A percentile compares a stretch with the other conserved stretches of the same genome.
Conservation (phyloP, 2,329 filamentous ascomycete genomes). For the Alternaria rosae region DNA sequence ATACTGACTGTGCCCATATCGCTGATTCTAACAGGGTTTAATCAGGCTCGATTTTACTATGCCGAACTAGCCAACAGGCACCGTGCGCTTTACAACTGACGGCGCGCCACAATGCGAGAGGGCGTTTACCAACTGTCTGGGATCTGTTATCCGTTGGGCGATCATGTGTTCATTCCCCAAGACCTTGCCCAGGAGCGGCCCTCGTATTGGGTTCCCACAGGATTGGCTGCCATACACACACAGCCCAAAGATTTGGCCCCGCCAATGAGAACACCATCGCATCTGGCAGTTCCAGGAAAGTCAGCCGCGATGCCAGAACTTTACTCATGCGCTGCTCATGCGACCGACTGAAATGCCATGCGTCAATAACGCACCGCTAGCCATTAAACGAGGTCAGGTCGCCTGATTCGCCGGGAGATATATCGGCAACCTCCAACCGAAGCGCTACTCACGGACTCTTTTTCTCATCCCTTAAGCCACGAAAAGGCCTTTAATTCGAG, state of each 20-base stretch:
- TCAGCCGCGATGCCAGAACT: constrained; percentile 6
- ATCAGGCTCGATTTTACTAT: neutral
- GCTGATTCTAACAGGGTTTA: constrained; percentile 9
- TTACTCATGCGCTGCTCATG: constrained; percentile 8
- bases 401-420: constrained; percentile 6
- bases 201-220: neutral
- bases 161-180: neutral
- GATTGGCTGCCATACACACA: neutral
- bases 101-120: constrained; percentile 2
- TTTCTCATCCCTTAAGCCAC: neutral
- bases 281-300: constrained; percentile 4
- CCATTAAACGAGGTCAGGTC: constrained; percentile 2
- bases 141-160: constrained; percentile 3
- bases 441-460: neutral
- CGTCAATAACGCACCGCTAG: neutral
- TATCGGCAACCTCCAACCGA: constrained; percentile 11
- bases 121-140: neutral
- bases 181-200: neutral
- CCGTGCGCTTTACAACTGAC: constrained; percentile 4
- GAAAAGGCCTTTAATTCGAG: neutral
- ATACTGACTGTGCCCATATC: constrained; percentile 3
- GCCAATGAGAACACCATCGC: constrained; percentile 1
- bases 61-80: constrained; percentile 9
- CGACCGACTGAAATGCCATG: constrained; percentile 1
- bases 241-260: neutral